Evolutionary conservation across 2,329 filamentous ascomycete genomes (phyloP).

Genomic region (Dactylellina haptotyla): DNA sequence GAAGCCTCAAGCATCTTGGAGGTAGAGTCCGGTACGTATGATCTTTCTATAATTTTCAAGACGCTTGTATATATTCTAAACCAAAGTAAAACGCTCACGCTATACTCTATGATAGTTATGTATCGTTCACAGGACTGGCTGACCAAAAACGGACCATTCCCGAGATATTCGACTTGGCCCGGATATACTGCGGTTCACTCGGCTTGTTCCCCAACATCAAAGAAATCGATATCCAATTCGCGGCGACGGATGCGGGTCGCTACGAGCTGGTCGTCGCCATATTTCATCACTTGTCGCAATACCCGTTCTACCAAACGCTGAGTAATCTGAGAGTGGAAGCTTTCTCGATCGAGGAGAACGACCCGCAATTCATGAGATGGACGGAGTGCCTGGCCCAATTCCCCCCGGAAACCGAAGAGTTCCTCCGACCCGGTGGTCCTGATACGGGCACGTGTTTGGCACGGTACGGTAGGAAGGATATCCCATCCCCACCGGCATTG

Average conservation of each 20-base stretch:
- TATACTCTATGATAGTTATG: not conserved
- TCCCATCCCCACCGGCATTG: not conserved
- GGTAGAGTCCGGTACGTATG: slow-evolving; percentile 1
- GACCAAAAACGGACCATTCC: not conserved
- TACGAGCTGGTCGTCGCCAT: slow-evolving; percentile 4
- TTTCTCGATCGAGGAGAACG: not conserved
- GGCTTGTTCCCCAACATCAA: slow-evolving; percentile 1
- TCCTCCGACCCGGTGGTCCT: not conserved
- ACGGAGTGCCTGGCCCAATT: not conserved
- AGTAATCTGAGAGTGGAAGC: not conserved
- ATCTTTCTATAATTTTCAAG: not conserved
- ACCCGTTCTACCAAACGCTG: not conserved
- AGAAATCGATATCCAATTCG: not conserved
- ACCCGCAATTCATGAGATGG: not conserved
- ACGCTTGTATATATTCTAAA: too few relatives aligned
- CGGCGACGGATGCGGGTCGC: not conserved
- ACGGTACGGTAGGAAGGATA: not conserved
- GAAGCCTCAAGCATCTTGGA: not conserved
- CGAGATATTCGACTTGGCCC: not conserved
- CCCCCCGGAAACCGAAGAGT: not conserved
- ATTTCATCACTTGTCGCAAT: slow-evolving; percentile 13
- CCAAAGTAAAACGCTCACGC: too few relatives aligned
- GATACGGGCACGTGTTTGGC: not conserved
- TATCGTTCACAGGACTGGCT: slow-evolving; percentile 5
- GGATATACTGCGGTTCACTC: slow-evolving; percentile 17